These are phyloP conservation scores for Ulvella scutata DNA, from an alignment of 139 green algal genomes.

Conservation along the genomic window DNA sequence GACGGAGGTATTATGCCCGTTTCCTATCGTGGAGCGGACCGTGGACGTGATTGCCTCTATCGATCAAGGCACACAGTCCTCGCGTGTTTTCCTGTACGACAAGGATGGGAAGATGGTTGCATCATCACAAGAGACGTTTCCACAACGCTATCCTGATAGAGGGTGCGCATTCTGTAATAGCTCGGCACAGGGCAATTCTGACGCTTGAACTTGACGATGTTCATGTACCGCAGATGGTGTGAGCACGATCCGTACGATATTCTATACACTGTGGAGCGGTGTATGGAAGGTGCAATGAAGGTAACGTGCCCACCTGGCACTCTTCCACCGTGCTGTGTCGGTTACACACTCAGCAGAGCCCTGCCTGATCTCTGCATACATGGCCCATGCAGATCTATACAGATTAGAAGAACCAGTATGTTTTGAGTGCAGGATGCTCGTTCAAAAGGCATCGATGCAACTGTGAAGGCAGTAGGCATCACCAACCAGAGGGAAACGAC, in stretches of 20 bases:
- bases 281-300: conserved; percentile 37
- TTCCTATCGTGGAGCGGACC: too few relatives aligned
- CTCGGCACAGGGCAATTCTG: too few relatives aligned
- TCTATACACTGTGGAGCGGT: conserved; percentile 39
- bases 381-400: neutral
- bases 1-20: neutral
- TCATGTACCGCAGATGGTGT: conserved; percentile 54
- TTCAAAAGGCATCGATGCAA: conserved; percentile 9
- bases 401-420: neutral
- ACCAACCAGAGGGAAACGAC: conserved; percentile 94
- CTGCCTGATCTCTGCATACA: neutral
- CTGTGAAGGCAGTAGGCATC: conserved; percentile 52
- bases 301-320: too few relatives aligned
- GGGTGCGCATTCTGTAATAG: conserved; percentile 36
- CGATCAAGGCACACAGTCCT: conserved; percentile 87
- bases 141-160: conserved; percentile 49
- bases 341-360: neutral
- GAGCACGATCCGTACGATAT: conserved; percentile 87
- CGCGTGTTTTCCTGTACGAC: conserved; percentile 73
- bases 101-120: conserved; percentile 24
- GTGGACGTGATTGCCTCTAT: conserved; percentile 52
- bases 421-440: neutral
- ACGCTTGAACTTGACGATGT: too few relatives aligned
- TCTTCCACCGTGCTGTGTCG: neutral
- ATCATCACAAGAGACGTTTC: conserved; percentile 49